Conservation (phyloP, 768 basidiomycete species). For the Ramaria sp. region DNA sequence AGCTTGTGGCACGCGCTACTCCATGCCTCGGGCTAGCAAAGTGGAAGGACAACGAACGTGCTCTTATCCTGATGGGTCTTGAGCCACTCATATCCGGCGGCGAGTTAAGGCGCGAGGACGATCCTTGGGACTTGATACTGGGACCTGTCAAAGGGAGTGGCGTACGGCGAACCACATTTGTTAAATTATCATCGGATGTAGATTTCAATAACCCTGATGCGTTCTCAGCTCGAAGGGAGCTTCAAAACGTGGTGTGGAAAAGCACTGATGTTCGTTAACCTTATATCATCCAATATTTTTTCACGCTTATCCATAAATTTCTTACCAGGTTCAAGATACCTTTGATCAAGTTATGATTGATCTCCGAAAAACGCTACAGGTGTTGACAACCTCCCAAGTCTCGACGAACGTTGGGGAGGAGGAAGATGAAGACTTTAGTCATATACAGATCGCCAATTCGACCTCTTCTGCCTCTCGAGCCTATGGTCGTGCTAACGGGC, state of each 20-base stretch:
- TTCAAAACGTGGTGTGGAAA: constrained; percentile 57
- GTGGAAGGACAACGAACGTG: constrained; percentile 55
- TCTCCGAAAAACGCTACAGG: constrained; percentile 33
- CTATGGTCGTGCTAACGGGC: constrained; percentile 17
- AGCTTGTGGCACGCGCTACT: constrained; percentile 30
- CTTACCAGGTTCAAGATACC: constrained; percentile 41
- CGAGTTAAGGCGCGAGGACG: constrained; percentile 16
- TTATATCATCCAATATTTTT: background rate
- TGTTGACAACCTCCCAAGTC: constrained; percentile 18
- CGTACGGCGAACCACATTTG: constrained; percentile 39
- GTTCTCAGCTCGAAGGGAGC: constrained; percentile 21
- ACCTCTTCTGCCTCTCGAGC: constrained; percentile 21
- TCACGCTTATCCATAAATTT: background rate
- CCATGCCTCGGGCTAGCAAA: constrained; percentile 26
- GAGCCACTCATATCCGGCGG: constrained; percentile 47
- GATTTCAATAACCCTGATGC: background rate
- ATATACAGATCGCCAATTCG: constrained; percentile 32
- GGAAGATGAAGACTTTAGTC: constrained; percentile 49
- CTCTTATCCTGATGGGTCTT: constrained; percentile 52
- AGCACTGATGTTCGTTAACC: constrained; percentile 47
- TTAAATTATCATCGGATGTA: background rate
- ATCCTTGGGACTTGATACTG: constrained; percentile 38
- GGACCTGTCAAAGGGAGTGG: constrained; percentile 39
- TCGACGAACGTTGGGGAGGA: background rate
- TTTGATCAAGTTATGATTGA: constrained; percentile 21